Conservation (phyloP, 2,329 filamentous ascomycete genomes). For the Arthroderma sp. region DNA sequence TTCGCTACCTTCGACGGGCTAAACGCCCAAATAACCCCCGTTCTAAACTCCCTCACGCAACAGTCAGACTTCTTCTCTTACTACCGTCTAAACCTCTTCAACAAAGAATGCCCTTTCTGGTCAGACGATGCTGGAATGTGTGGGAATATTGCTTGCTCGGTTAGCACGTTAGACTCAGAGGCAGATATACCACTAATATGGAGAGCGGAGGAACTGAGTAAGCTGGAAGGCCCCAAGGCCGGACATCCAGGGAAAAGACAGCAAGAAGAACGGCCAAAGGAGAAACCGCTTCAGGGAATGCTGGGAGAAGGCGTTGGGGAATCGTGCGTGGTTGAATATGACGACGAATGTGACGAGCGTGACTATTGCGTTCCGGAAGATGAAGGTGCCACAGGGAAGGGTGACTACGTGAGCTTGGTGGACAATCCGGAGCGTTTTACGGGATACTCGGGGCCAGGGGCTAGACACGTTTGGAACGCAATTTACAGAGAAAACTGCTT, state of each 20-base stretch:
- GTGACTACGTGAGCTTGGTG: slow-evolving; percentile 89
- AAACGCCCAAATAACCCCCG: slow-evolving; percentile 64
- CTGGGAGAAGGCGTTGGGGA: slow-evolving; percentile 81
- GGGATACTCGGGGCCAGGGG: slow-evolving; percentile 73
- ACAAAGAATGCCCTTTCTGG: slow-evolving; percentile 95
- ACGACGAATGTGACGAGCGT: slow-evolving; percentile 90
- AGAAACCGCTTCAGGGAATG: slow-evolving; percentile 66
- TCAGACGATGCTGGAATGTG: slow-evolving; percentile 85
- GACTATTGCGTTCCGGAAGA: slow-evolving; percentile 97
- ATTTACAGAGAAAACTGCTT: slow-evolving; percentile 98
- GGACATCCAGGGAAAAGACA: slow-evolving; percentile 68
- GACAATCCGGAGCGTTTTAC: slow-evolving; percentile 94
- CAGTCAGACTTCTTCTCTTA: slow-evolving; percentile 97
- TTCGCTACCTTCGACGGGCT: slow-evolving; percentile 80
- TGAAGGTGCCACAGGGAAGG: slow-evolving; percentile 71
- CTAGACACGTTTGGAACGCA: slow-evolving; percentile 87
- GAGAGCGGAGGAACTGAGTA: slow-evolving; percentile 83
- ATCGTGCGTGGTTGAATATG: slow-evolving; percentile 93
- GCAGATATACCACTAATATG: slow-evolving; percentile 85
- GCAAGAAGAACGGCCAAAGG: slow-evolving; percentile 55
- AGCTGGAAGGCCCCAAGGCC: slow-evolving; percentile 82
- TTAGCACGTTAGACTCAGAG: slow-evolving; percentile 89
- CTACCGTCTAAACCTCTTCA: slow-evolving; percentile 88
- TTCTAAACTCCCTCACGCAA: slow-evolving; percentile 66
- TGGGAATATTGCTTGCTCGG: slow-evolving; percentile 91